Evolutionary conservation across 371 early-diverging fungal genomes (phyloP).

Genomic region (Mortierella sp.): DNA sequence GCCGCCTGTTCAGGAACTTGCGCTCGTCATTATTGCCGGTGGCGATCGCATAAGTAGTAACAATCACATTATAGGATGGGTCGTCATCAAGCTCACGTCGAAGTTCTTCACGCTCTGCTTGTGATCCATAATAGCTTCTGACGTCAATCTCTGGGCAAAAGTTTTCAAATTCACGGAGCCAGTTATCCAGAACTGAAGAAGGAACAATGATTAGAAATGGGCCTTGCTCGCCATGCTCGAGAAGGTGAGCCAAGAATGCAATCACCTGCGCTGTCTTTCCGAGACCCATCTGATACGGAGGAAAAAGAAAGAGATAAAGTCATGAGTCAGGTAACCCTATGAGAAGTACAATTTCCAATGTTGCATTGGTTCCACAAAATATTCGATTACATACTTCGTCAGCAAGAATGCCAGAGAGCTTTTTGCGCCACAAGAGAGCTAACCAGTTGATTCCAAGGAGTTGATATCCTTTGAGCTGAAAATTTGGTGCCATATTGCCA

Average conservation of each 20-base stretch:
- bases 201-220: slow-evolving; percentile 92
- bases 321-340: neutral
- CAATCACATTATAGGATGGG: slow-evolving; percentile 59
- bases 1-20: slow-evolving; percentile 71
- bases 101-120: slow-evolving; percentile 71
- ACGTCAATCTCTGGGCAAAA: slow-evolving; percentile 80
- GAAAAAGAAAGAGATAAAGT: neutral
- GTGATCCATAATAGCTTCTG: slow-evolving; percentile 79
- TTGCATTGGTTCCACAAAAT: no score
- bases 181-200: slow-evolving; percentile 91
- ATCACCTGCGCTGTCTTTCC: slow-evolving; percentile 99
- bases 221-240: slow-evolving; percentile 69
- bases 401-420: slow-evolving; percentile 89
- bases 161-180: slow-evolving; percentile 87
- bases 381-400: slow-evolving; percentile 71
- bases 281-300: slow-evolving; percentile 89
- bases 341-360: no score
- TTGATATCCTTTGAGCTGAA: slow-evolving; percentile 91
- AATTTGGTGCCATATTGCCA: slow-evolving; percentile 61
- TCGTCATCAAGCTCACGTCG: slow-evolving; percentile 62
- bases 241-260: slow-evolving; percentile 80
- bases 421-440: slow-evolving; percentile 80
- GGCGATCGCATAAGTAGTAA: slow-evolving; percentile 76
- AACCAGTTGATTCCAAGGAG: slow-evolving; percentile 96
- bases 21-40: slow-evolving; percentile 80